Evolutionary conservation across 2,329 filamentous ascomycete species (phyloP), one percentile per base, ranked within the genome.

Genomic region (Ceratocystis colombiana): DNA sequence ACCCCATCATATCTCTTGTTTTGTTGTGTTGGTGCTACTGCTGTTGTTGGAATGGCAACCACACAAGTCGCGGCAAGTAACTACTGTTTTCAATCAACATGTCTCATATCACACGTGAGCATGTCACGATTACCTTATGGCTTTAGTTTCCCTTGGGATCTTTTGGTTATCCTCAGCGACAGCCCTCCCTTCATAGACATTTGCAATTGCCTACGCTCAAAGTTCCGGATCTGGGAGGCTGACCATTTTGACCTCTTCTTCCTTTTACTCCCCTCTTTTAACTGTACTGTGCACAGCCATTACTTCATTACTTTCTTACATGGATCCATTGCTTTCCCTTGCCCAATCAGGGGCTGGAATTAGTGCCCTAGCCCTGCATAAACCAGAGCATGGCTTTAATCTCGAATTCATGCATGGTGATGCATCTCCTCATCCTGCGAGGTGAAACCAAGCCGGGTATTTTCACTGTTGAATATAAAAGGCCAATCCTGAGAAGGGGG

Each of bases 21-120:
- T 59, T 59, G 28, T 37, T 37, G 30, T 59, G 25, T 20, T 59
- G 3, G 17, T 37, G 37, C 10, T 59, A 30, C 15, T 59, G 15
- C 25, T 37, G 28, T n/a, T 59, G 53, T 57, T 57, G 53, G 55
- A 59, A 28, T 59, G 28, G 55, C 55, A 59, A 59, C 55, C 28
- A 3, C 37, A 1, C 20, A 37, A 37, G 28, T 59, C 55, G n/a
- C 17, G 37, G 37, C 10, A 41, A 59, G 15, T 6, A 59, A 33
- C 28, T n/a, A 28, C 17, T 41, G 37, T 33, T 59, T 15, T 28
- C 48, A 37, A 25, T 37, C 55, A 30, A 15, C 28, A 59, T 33
- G 25, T 59, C 55, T 59, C 28, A 59, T 8, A 59, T n/a, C 3
- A 28, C 22, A 53, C 8, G 48, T 22, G 25, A 28, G 20, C 8